Percentiles rank a stretch among this genome's conserved stretches.
phyloP scores from a whole-genome alignment of 2,329 filamentous ascomycete genomes.

The Fusarium continuum region DNA sequence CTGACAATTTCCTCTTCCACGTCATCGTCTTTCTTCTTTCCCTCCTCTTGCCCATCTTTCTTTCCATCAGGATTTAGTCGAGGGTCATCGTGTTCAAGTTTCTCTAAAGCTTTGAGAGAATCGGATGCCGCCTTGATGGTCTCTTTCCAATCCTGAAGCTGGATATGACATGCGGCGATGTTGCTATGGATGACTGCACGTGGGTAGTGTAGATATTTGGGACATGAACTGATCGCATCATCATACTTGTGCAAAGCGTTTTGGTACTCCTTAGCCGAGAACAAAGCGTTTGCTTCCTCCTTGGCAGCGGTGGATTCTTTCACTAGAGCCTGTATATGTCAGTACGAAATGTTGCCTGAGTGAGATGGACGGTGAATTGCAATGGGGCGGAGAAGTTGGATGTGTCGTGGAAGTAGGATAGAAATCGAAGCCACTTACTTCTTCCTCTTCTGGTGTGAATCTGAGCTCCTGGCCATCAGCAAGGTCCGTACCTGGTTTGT shows the following conservation, averaged over 20 bases:
- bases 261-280: constrained; percentile 74
- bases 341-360: not conserved
- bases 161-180: constrained; percentile 87
- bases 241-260: constrained; percentile 86
- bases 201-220: constrained; percentile 87
- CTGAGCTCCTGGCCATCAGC: constrained; percentile 43
- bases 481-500: not conserved
- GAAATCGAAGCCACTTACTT: constrained; percentile 51
- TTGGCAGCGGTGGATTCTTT: constrained; percentile 78
- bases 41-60: constrained; percentile 52
- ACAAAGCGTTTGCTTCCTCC: constrained; percentile 80
- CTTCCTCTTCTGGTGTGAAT: constrained; percentile 67
- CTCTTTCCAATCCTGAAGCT: constrained; percentile 85
- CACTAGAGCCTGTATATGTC: constrained; percentile 66
- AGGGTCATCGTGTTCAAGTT: constrained; percentile 57
- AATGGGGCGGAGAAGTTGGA: too few species aligned
- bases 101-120: constrained; percentile 77
- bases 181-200: constrained; percentile 88
- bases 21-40: constrained; percentile 52
- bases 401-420: not conserved
- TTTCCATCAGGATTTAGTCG: constrained; percentile 48
- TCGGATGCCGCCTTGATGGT: constrained; percentile 77
- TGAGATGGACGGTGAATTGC: not conserved
- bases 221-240: constrained; percentile 79
- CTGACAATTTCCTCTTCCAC: constrained; percentile 69